Percentiles rank a stretch among this genome's conserved stretches.
These are phyloP conservation scores for Purpureocillium lavendulum DNA, from an alignment of 2,329 filamentous ascomycete species.

Conservation along the genomic window DNA sequence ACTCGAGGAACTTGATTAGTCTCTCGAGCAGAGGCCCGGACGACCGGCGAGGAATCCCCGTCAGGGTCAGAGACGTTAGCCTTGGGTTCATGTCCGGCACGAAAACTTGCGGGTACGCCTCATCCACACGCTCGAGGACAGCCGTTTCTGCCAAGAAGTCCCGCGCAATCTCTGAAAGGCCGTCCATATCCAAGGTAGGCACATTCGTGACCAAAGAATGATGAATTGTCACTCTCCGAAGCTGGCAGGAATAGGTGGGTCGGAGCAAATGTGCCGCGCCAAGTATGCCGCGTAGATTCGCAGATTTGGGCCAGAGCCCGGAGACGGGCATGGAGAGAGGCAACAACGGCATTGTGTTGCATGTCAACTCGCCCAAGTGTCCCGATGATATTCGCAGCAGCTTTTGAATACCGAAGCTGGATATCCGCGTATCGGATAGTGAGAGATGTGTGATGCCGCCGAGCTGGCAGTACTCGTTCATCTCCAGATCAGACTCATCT, in stretches of 20 bases:
- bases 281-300: slow-evolving; percentile 33
- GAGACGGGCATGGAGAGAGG: slow-evolving; percentile 5
- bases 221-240: slow-evolving; percentile 45
- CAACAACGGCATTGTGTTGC: slow-evolving; percentile 31
- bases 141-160: slow-evolving; percentile 35
- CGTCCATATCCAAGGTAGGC: slow-evolving; percentile 32
- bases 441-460: slow-evolving; percentile 43
- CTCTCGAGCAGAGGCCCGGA: slow-evolving; percentile 38
- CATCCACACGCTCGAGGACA: slow-evolving; percentile 32
- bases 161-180: slow-evolving; percentile 25
- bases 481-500: slow-evolving; percentile 7
- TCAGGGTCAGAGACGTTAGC: slow-evolving; percentile 43
- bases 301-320: slow-evolving; percentile 17
- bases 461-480: slow-evolving; percentile 11
- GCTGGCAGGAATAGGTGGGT: slow-evolving; percentile 43
- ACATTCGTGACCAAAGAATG: slow-evolving; percentile 52
- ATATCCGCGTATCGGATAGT: slow-evolving; percentile 41
- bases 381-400: slow-evolving; percentile 35
- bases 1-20: slow-evolving; percentile 38
- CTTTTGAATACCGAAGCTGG: slow-evolving; percentile 30
- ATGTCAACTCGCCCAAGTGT: slow-evolving; percentile 44
- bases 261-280: slow-evolving; percentile 39
- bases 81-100: slow-evolving; percentile 49
- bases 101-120: slow-evolving; percentile 39
- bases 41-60: slow-evolving; percentile 44